phyloP scores from a whole-genome alignment of 495 filamentous ascomycete species.

The Emericellopsis terricola region DNA sequence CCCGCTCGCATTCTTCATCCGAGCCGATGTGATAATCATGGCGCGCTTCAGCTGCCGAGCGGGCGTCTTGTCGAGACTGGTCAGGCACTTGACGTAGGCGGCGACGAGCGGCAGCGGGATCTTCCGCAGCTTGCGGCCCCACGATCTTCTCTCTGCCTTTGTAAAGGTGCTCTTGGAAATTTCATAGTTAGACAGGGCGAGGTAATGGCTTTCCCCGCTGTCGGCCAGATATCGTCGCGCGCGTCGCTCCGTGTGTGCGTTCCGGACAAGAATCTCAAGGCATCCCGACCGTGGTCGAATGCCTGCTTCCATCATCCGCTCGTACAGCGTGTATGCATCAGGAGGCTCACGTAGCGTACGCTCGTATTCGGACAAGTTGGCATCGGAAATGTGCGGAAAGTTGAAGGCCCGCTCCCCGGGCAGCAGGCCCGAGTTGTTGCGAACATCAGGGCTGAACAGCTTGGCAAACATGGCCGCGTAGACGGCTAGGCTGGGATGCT shows the following conservation, averaged over 20 bases:
- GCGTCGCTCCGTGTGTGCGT: constrained; percentile 12
- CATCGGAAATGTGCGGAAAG: constrained; percentile 16
- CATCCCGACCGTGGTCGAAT: constrained; percentile 16
- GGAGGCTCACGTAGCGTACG: constrained; percentile 21
- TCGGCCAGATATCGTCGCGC: constrained; percentile 19
- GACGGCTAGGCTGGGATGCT: constrained; percentile 13
- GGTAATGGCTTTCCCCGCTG: constrained; percentile 4
- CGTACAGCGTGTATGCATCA: constrained; percentile 16
- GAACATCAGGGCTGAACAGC: constrained; percentile 10
- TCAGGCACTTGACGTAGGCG: constrained; percentile 1
- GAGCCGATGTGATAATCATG: too few species aligned
- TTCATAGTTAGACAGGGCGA: too few species aligned
- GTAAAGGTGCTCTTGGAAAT: too few species aligned
- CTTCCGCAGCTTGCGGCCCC: not conserved
- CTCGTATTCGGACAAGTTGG: constrained; percentile 24
- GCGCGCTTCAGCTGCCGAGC: too few species aligned
- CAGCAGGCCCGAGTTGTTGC: constrained; percentile 6
- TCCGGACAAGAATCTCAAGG: constrained; percentile 14
- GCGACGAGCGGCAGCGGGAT: not conserved
- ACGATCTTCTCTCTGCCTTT: too few species aligned
- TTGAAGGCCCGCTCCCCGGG: constrained; percentile 20
- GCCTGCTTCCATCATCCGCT: constrained; percentile 16
- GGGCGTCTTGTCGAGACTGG: too few species aligned
- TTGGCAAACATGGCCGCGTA: constrained; percentile 29
- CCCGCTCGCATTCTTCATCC: too few species aligned